Conservation (phyloP, 1,284 basidiomycete species). For the Anthracocystis setariae region DNA sequence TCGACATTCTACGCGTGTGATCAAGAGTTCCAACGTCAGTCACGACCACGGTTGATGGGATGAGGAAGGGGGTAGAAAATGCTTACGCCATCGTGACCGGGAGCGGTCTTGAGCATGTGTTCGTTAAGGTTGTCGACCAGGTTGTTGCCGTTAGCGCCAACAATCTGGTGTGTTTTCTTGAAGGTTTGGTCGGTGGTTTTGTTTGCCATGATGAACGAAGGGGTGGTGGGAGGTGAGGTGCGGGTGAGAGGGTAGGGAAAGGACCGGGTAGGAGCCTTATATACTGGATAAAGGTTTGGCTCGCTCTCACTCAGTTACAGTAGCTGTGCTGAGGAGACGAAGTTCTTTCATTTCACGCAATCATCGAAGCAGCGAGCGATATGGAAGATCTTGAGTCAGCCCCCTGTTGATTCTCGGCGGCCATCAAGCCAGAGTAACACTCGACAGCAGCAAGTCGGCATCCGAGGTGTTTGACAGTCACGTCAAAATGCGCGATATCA, state of each 20-base stretch:
- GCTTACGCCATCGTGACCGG: constrained; percentile 46
- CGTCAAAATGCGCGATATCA: constrained; percentile 33
- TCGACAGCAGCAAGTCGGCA: neutral
- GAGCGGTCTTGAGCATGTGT: constrained; percentile 40
- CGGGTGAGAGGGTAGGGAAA: too few relatives aligned
- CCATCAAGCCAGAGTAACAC: neutral
- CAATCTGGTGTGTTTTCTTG: constrained; percentile 48
- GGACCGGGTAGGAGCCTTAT: neutral
- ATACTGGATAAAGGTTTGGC: too few relatives aligned
- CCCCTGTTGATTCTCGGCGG: neutral
- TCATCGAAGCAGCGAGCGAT: neutral
- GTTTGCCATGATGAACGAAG: constrained; percentile 21
- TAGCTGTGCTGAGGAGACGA: too few relatives aligned
- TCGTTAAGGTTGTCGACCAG: constrained; percentile 47
- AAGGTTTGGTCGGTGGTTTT: constrained; percentile 43
- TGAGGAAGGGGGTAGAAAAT: neutral
- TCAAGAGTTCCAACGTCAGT: neutral
- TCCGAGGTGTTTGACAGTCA: neutral
- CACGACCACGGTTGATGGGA: neutral
- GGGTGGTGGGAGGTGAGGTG: neutral
- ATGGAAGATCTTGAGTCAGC: constrained; percentile 2
- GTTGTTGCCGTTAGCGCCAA: constrained; percentile 43
- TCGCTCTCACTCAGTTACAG: too few relatives aligned
- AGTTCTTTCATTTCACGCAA: too few relatives aligned
- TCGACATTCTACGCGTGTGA: constrained; percentile 21